Percentiles rank a stretch among this genome's conserved stretches.
Conservation (phyloP, 352 stramenopile genomes). For the Phytophthora macrochlamydospora region DNA sequence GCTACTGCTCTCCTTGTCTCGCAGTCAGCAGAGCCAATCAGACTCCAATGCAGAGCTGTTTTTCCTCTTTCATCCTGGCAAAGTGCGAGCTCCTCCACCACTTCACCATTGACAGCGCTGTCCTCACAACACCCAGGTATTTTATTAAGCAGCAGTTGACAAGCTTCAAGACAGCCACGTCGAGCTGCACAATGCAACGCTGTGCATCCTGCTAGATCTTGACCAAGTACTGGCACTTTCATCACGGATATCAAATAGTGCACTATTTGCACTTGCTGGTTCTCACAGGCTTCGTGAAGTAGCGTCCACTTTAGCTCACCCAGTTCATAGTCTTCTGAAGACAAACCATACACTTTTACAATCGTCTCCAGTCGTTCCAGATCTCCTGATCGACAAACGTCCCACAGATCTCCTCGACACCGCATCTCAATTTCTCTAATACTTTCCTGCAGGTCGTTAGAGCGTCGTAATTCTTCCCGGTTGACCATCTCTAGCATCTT, state of each 20-base stretch:
- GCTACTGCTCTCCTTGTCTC: slow-evolving; percentile 12
- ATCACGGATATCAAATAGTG: slow-evolving; percentile 39
- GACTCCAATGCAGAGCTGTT: slow-evolving; percentile 59
- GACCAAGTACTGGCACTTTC: slow-evolving; percentile 1
- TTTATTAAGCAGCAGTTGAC: slow-evolving; percentile 43
- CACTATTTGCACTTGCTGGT: slow-evolving; percentile 25
- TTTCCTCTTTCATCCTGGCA: slow-evolving; percentile 45
- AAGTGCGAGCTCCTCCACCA: slow-evolving; percentile 33
- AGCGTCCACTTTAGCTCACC: slow-evolving; percentile 40
- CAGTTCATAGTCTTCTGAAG: slow-evolving; percentile 17
- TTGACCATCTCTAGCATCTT: slow-evolving; percentile 33
- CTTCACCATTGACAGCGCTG: slow-evolving; percentile 1
- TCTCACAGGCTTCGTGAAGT: slow-evolving; percentile 65
- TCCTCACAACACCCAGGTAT: neutral
- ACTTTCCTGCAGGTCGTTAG: too few species aligned
- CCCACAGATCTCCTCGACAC: slow-evolving; percentile 58
- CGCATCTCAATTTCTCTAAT: slow-evolving; percentile 34
- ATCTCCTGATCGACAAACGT: slow-evolving; percentile 46
- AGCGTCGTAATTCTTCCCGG: neutral
- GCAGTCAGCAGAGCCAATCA: slow-evolving; percentile 17
- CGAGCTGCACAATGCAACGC: slow-evolving; percentile 59
- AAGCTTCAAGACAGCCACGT: slow-evolving; percentile 45
- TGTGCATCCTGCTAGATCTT: slow-evolving; percentile 49
- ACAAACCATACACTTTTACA: slow-evolving; percentile 26
- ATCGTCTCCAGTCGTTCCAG: slow-evolving; percentile 45